Evolutionary conservation across 805 yeast species (phyloP).

Genomic region (Ogataea philodendri): DNA sequence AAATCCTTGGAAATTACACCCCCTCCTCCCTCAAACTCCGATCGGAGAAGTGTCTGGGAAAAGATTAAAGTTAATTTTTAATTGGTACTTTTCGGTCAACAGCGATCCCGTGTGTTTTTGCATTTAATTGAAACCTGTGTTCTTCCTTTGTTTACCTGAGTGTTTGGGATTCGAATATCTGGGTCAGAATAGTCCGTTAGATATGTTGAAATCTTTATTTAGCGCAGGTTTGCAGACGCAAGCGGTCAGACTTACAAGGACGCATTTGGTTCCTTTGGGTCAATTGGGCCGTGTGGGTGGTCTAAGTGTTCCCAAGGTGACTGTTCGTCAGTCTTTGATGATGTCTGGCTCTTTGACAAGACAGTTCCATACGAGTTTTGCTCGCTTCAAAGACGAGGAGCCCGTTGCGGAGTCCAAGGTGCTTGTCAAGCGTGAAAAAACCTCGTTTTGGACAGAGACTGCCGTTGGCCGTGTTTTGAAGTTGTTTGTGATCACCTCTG

Average conservation of each 20-base stretch:
- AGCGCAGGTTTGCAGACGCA: conserved; percentile 9
- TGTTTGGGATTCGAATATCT: too few species aligned
- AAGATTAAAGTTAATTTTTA: conserved; percentile 5
- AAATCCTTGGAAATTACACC: too few species aligned
- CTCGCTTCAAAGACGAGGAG: neutral
- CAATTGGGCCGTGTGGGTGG: too few species aligned
- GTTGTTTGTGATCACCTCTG: conserved; percentile 38
- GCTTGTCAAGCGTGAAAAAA: conserved; percentile 1
- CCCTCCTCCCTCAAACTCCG: conserved; percentile 10
- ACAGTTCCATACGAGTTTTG: conserved; percentile 5
- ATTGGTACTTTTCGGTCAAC: conserved; percentile 19
- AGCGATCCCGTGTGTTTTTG: too few species aligned
- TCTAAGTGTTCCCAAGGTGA: too few species aligned
- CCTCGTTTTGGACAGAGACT: conserved; percentile 23
- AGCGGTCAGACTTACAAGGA: conserved; percentile 3
- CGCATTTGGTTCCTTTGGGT: too few species aligned
- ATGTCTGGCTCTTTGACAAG: neutral
- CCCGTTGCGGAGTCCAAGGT: neutral
- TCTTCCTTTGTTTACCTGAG: too few species aligned
- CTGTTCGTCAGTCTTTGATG: neutral
- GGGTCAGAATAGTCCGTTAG: too few species aligned
- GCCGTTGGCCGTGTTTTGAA: conserved; percentile 35
- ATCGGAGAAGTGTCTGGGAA: conserved; percentile 8
- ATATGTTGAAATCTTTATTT: too few species aligned
- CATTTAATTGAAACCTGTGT: too few species aligned